Conservation (phyloP, 805 yeast genomes). For the Kazachstania viticola region DNA sequence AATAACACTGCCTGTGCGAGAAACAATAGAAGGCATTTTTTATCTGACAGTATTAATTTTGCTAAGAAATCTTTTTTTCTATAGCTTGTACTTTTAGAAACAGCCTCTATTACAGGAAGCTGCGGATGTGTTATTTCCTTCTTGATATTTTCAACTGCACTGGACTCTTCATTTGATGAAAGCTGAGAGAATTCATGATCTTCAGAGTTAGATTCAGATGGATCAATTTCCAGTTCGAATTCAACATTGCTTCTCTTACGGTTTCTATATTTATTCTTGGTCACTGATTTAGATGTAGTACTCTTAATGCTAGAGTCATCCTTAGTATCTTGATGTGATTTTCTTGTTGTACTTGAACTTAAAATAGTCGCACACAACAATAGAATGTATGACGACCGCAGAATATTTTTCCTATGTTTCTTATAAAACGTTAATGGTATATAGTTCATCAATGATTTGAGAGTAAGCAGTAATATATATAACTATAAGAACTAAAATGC, state of each 20-base stretch:
- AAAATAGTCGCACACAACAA: slow-evolving; percentile 16
- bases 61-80: slow-evolving; percentile 15
- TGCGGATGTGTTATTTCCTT: background rate
- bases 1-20: slow-evolving; percentile 46
- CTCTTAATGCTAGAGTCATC: slow-evolving; percentile 5
- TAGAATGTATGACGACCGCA: slow-evolving; percentile 21
- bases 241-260: slow-evolving; percentile 3
- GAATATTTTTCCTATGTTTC: slow-evolving; percentile 18
- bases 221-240: slow-evolving; percentile 6
- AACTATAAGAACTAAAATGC: too few relatives aligned
- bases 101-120: background rate
- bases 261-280: slow-evolving; percentile 4
- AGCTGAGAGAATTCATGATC: slow-evolving; percentile 5
- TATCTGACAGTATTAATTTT: slow-evolving; percentile 17
- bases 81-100: background rate
- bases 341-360: slow-evolving; percentile 5
- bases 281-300: background rate
- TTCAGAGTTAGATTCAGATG: slow-evolving; percentile 1
- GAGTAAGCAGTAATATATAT: too few relatives aligned
- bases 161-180: background rate
- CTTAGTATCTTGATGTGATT: slow-evolving; percentile 3
- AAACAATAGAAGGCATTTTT: slow-evolving; percentile 26
- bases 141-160: background rate
- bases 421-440: slow-evolving; percentile 11
- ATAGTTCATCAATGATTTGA: too few relatives aligned